Base-by-base conservation (phyloP, 1,139 yeast genomes). In the Zhuliangozyma parablackwelliae region DNA sequence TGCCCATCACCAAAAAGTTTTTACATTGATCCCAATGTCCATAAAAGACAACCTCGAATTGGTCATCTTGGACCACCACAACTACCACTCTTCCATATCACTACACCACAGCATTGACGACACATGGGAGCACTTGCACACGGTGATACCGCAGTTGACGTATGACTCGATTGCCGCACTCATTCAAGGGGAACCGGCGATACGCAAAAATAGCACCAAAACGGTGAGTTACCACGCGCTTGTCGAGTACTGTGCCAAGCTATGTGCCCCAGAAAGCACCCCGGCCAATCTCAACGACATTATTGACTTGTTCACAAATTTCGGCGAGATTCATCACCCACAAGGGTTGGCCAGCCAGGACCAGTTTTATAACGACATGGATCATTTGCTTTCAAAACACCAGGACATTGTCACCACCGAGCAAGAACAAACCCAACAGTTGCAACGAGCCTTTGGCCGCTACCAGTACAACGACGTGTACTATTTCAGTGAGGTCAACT, bases 61-160 rank as follows among this genome's bases (percentile, higher is more conserved):
- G 11, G 45, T 38, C 28, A 40, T 42, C 16, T 29, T 40, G 28
- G 43, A 41, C 23, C 31, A 42, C 33, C 45, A 42, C 28, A 35
- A 42, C 29, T 38, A 42, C 27, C 30, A 42, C n/a, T 30, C 34
- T n/a, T 37, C 41, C 2, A 29, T 40, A 20, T 31, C 36, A 16
- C 29, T 40, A 11, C 37, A 40, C 10, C 34, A 42, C 26, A 30
- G 35, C 2, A 11, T 30, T 10, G 33, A 35, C 11, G 30, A 32
- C 31, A 40, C 44, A 2, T 42, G 37, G 38, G 33, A 31, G 29
- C 32, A 40, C 27, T 42, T 42, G 24, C 34, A 38, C 23, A 29
- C 40, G 10, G 26, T 37, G 21, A 35, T 35, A 16, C 42, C 42
- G 23, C 34, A 42, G 16, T 16, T 42, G 8, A 33, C 43, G 16